phyloP scores from a whole-genome alignment of 116 monocot genomes.

The Posidonia oceanica region DNA sequence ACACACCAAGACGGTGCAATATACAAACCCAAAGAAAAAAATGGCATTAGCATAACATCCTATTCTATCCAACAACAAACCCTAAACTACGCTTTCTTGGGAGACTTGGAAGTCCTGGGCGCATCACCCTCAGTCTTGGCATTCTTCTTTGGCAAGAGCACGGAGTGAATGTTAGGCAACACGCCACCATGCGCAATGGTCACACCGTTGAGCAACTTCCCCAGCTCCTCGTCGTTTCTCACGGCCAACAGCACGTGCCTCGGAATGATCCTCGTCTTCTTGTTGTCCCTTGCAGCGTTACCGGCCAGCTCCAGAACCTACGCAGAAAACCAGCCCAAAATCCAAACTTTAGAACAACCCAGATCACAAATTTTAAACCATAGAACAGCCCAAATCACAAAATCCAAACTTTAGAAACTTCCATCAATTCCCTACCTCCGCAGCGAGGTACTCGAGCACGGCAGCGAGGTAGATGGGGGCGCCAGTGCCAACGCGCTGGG shows the following conservation, averaged over 20 bases:
- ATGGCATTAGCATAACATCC: not conserved
- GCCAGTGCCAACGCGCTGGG: constrained; percentile 52
- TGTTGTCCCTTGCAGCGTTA: constrained; percentile 47
- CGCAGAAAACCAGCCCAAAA: not conserved
- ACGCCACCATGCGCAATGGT: constrained; percentile 45
- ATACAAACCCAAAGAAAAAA: not conserved
- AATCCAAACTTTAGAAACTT: not conserved
- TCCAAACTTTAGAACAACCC: not conserved
- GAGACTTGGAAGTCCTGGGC: constrained; percentile 20
- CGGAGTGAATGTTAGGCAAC: constrained; percentile 38
- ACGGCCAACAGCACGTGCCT: constrained; percentile 42
- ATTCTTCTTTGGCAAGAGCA: constrained; percentile 34
- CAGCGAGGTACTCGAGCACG: constrained; percentile 51
- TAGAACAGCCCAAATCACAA: no score
- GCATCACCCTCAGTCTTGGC: constrained; percentile 15
- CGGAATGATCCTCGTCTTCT: constrained; percentile 40
- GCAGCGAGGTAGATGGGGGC: constrained; percentile 71
- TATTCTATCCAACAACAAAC: not conserved
- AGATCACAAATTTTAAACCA: not conserved
- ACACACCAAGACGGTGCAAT: no score
- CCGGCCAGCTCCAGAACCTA: constrained; percentile 41
- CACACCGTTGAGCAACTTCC: constrained; percentile 30
- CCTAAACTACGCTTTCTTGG: constrained; percentile 22
- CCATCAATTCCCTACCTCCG: constrained; percentile 6
- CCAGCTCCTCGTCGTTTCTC: constrained; percentile 45